Percentiles rank a stretch among this genome's conserved stretches.
phyloP scores from a whole-genome alignment of 1,284 basidiomycete genomes.

The Austropuccinia psidii region DNA sequence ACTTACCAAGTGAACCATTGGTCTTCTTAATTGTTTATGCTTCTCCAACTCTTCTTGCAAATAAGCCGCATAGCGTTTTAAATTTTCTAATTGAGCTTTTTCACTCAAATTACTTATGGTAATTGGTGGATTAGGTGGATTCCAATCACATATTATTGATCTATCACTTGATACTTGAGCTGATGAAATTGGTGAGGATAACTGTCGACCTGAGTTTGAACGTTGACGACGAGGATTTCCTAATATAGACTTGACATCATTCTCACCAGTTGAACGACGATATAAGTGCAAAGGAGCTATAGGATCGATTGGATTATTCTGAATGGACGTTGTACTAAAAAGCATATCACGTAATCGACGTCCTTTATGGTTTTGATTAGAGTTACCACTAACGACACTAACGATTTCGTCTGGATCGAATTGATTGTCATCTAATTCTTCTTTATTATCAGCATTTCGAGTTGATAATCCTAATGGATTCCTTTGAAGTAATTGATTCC shows the following conservation, averaged over 20 bases:
- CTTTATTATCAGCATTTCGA: conserved; percentile 52
- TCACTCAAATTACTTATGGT: conserved; percentile 80
- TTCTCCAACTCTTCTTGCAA: conserved; percentile 69
- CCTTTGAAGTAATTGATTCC: conserved; percentile 71
- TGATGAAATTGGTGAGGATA: neutral
- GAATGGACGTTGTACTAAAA: too few species aligned
- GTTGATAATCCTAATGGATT: conserved; percentile 57
- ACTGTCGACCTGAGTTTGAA: neutral
- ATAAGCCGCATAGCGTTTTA: conserved; percentile 67
- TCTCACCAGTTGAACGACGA: neutral
- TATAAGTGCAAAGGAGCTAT: neutral
- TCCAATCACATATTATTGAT: conserved; percentile 78
- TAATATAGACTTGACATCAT: neutral
- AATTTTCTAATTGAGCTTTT: conserved; percentile 77
- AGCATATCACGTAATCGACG: conserved; percentile 8
- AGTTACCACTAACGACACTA: conserved; percentile 47
- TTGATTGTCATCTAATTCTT: conserved; percentile 45
- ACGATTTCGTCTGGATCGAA: conserved; percentile 51
- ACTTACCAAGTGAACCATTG: conserved; percentile 72
- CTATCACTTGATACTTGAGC: conserved; percentile 60
- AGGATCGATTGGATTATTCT: neutral
- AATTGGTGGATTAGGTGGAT: conserved; percentile 70
- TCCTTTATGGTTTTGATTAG: conserved; percentile 1
- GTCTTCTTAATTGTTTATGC: conserved; percentile 74
- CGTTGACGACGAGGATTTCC: neutral